A percentile compares a stretch with the other conserved stretches of the same genome.
Conservation (phyloP, 495 filamentous ascomycete species). For the Cercophora scortea region DNA sequence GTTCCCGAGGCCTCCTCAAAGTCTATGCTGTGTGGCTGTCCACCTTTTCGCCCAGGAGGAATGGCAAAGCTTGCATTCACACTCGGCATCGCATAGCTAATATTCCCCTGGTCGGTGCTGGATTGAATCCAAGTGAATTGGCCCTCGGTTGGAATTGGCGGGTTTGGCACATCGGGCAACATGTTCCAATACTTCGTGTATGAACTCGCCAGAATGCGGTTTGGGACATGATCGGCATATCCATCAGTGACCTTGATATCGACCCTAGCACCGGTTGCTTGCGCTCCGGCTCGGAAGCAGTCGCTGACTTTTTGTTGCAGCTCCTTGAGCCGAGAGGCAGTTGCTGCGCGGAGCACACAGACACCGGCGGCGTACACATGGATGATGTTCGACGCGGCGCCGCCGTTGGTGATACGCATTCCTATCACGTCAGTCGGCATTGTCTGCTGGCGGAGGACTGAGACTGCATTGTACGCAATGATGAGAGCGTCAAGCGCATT, state of each 20-base stretch:
- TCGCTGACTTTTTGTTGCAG: constrained; percentile 45
- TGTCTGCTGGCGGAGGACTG: constrained; percentile 56
- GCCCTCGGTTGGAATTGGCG: background rate
- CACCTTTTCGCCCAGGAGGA: constrained; percentile 8
- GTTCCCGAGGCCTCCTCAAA: constrained; percentile 54
- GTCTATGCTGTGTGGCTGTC: constrained; percentile 48
- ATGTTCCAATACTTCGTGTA: constrained; percentile 47
- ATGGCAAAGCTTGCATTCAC: constrained; percentile 53
- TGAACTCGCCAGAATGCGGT: constrained; percentile 44
- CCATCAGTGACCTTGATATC: constrained; percentile 37
- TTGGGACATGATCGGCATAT: constrained; percentile 56
- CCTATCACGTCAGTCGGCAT: constrained; percentile 54
- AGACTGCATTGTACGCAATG: constrained; percentile 53
- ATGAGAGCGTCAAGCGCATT: constrained; percentile 59
- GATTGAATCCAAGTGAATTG: constrained; percentile 11
- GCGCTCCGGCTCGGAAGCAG: constrained; percentile 53
- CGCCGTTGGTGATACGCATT: constrained; percentile 50
- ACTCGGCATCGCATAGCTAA: constrained; percentile 57
- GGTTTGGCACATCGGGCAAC: constrained; percentile 26
- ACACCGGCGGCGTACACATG: constrained; percentile 47
- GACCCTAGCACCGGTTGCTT: constrained; percentile 47
- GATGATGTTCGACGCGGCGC: constrained; percentile 54
- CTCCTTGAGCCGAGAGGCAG: constrained; percentile 33
- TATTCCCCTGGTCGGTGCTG: constrained; percentile 55
- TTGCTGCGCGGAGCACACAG: constrained; percentile 46